A percentile compares a stretch with the other conserved stretches of the same genome.
These are phyloP conservation scores for Maudiozyma serrabonitensis DNA, from an alignment of 805 yeast species.

Conservation along the genomic window DNA sequence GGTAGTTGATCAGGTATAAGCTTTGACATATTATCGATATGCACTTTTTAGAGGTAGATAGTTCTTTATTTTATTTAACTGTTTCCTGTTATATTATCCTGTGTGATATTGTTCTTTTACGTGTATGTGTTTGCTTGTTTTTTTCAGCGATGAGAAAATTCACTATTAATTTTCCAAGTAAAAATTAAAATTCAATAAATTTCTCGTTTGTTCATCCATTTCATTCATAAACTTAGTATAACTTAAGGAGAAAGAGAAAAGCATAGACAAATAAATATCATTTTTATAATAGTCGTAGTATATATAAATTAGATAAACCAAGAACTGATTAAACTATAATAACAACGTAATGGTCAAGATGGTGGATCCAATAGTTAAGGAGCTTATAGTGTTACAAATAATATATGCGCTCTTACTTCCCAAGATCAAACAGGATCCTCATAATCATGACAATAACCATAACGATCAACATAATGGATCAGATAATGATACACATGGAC, in stretches of 20 bases:
- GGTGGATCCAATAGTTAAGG: constrained; percentile 20
- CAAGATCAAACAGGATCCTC: constrained; percentile 4
- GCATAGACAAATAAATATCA: not conserved
- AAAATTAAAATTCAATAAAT: not conserved
- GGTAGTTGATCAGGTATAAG: constrained; percentile 13
- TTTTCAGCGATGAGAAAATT: not conserved
- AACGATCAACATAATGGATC: no score
- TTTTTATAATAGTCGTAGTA: not conserved
- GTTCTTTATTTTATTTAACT: no score
- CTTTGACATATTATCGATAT: not conserved
- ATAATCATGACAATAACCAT: not conserved
- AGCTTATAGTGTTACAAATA: constrained; percentile 25
- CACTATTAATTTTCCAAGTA: not conserved
- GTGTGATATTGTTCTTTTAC: not conserved
- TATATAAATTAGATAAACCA: not conserved
- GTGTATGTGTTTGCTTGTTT: not conserved
- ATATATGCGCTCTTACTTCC: constrained; percentile 19
- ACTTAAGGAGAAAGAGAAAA: not conserved
- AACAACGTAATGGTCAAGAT: not conserved
- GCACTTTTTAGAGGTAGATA: not conserved
- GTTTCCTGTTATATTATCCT: no score
- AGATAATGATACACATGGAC: not conserved
- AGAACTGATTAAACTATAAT: not conserved
- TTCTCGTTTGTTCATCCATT: not conserved
- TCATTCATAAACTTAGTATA: not conserved